Conservation (phyloP, 176 grass and related monocot species). For the Triticum dicoccoides region DNA sequence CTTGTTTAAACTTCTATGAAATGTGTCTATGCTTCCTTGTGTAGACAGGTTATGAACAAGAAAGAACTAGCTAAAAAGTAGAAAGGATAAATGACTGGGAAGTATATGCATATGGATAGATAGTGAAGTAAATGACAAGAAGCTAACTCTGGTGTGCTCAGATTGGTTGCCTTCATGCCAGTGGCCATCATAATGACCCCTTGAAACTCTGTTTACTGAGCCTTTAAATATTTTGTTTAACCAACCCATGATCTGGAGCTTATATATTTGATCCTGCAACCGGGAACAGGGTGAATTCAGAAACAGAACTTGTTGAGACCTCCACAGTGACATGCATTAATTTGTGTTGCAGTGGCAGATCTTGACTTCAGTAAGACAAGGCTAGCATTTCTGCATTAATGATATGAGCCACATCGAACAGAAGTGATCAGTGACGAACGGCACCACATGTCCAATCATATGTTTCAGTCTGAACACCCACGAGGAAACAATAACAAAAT, state of each 20-base stretch:
- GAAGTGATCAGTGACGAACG: neutral
- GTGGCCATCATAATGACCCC: conserved; percentile 63
- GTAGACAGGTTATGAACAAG: neutral
- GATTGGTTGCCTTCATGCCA: conserved; percentile 41
- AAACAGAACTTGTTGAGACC: conserved; percentile 4
- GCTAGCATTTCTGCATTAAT: neutral
- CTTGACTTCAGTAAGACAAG: neutral
- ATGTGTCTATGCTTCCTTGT: neutral
- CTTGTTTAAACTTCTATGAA: neutral
- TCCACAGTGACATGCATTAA: neutral
- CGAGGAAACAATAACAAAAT: neutral
- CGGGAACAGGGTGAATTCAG: neutral
- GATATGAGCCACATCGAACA: neutral
- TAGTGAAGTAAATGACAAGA: conserved; percentile 17
- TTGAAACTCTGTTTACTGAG: conserved; percentile 73
- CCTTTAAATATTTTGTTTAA: conserved; percentile 75
- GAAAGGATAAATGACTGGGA: neutral
- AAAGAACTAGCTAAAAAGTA: neutral
- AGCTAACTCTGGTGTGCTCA: conserved; percentile 33
- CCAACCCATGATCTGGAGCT: conserved; percentile 57
- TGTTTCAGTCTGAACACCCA: neutral
- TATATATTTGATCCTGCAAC: conserved; percentile 21
- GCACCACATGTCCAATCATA: neutral
- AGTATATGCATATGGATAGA: neutral
- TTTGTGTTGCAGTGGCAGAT: neutral